These are phyloP conservation scores for Diaporthe sp. DNA, from an alignment of 2,329 filamentous ascomycete genomes.

Conservation along the genomic window DNA sequence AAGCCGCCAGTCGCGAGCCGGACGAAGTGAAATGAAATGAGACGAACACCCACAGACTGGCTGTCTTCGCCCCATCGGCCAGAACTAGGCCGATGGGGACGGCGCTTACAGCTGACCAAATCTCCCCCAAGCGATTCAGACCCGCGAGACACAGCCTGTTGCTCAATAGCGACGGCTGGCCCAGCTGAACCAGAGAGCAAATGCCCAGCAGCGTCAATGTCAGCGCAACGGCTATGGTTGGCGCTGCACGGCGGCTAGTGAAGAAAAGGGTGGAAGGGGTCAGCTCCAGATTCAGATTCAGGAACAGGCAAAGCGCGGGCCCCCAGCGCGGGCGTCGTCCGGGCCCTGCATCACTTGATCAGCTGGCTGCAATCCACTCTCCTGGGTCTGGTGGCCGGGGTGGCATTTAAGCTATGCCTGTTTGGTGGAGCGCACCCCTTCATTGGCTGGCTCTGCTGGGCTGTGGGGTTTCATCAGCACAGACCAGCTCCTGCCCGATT, in stretches of 20 bases:
- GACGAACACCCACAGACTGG: slow-evolving; percentile 5
- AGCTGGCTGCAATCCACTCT: slow-evolving; percentile 24
- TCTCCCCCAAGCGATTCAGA: not conserved
- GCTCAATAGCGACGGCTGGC: not conserved
- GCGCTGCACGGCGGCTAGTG: slow-evolving; percentile 21
- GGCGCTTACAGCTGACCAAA: slow-evolving; percentile 16
- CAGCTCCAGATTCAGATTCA: slow-evolving; percentile 14
- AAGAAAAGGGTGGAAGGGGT: not conserved
- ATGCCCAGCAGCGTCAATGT: not conserved
- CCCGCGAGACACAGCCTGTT: not conserved
- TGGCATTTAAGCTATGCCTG: slow-evolving; percentile 15
- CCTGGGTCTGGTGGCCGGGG: slow-evolving; percentile 2
- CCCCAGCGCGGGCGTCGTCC: slow-evolving; percentile 1
- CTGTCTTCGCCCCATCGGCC: slow-evolving; percentile 17
- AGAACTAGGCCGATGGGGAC: not conserved
- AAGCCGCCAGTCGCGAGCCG: slow-evolving; percentile 23
- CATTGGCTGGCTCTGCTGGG: slow-evolving; percentile 16
- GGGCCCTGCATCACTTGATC: slow-evolving; percentile 22
- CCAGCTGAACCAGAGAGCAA: not conserved
- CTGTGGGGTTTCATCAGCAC: slow-evolving; percentile 21
- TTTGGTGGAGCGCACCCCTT: not conserved
- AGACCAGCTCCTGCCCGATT: slow-evolving; percentile 11
- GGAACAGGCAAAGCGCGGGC: slow-evolving; percentile 32
- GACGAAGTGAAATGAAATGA: slow-evolving; percentile 33
- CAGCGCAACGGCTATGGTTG: slow-evolving; percentile 7